Evolutionary conservation across 306 rosid genomes (phyloP).

Genomic region (Senna siamea): DNA sequence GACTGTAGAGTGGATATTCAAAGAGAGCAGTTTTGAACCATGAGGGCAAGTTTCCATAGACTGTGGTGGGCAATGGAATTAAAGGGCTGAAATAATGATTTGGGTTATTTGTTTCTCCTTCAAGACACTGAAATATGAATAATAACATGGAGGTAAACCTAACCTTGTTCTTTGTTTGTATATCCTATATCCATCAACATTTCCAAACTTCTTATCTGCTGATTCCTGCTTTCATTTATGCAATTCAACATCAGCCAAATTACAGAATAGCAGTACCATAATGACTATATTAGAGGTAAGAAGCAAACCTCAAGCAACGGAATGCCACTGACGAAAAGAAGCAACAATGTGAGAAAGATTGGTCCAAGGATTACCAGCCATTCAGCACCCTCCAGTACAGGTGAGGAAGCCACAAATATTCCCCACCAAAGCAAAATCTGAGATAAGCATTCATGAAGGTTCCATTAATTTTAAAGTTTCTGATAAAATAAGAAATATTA

Average conservation of each 20-base stretch:
- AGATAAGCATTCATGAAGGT: conserved; percentile 36
- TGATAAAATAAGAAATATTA: conserved; percentile 20
- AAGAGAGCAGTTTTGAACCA: conserved; percentile 87
- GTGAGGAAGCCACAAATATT: conserved; percentile 81
- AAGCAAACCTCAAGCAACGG: conserved; percentile 91
- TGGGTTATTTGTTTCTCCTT: conserved; percentile 41
- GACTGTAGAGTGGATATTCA: conserved; percentile 82
- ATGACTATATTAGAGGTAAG: conserved; percentile 36
- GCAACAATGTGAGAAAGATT: conserved; percentile 78
- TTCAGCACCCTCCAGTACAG: conserved; percentile 75
- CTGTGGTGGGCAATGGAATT: conserved; percentile 65
- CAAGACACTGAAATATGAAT: conserved; percentile 12
- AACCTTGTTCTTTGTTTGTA: conserved; percentile 87
- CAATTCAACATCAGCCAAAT: conserved; percentile 34
- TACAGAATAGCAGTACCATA: conserved; percentile 8
- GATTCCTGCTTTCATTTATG: conserved; percentile 68
- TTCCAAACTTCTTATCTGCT: conserved; percentile 91
- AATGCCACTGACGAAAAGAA: conserved; percentile 94
- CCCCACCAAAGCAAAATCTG: conserved; percentile 99
- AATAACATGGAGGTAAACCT: conserved; percentile 29
- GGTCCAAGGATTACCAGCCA: conserved; percentile 94
- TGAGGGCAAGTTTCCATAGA: conserved; percentile 77
- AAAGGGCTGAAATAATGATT: conserved; percentile 74
- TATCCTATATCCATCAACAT: conserved; percentile 58
- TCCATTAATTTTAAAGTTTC: conserved; percentile 27